A percentile compares a stretch with the other conserved stretches of the same genome.
Evolutionary conservation across 2,329 filamentous ascomycete species (phyloP).

Genomic region (Diaporthe citrichinensis): DNA sequence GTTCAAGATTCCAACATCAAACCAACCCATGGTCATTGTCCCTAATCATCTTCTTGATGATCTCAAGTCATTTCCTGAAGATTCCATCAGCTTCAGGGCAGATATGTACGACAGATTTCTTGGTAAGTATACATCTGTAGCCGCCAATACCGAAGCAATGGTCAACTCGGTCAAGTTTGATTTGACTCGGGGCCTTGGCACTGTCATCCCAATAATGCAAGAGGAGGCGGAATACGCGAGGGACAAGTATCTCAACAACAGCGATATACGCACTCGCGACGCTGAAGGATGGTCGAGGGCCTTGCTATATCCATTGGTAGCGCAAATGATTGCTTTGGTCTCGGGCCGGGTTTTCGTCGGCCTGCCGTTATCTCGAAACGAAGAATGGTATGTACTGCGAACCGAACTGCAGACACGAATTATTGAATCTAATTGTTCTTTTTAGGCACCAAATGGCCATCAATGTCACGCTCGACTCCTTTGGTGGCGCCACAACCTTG

Average conservation of each 20-base stretch:
- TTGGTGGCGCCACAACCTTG: background rate
- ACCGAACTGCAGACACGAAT: background rate
- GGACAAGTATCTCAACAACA: background rate
- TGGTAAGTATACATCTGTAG: background rate
- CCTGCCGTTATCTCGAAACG: background rate
- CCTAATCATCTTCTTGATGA: conserved; percentile 46
- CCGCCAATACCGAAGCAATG: background rate
- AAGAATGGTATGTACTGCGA: background rate
- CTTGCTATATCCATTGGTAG: background rate
- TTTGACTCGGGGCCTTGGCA: background rate
- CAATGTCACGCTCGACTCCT: conserved; percentile 1
- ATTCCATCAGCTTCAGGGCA: background rate
- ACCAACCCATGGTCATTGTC: conserved; percentile 40
- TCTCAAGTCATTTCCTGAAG: conserved; percentile 45
- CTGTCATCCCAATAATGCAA: background rate
- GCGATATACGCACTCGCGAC: background rate
- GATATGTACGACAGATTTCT: background rate
- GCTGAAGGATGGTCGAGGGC: background rate
- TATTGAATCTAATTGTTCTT: background rate
- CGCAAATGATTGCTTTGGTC: background rate
- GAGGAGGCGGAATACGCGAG: background rate
- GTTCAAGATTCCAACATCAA: background rate
- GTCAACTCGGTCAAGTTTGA: conserved; percentile 1
- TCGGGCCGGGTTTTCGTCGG: background rate
- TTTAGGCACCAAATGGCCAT: background rate